Evolutionary conservation across 2,329 filamentous ascomycete species (phyloP), one percentile per base, ranked within the genome.

Genomic region (Neopestalotiopsis clavispora): DNA sequence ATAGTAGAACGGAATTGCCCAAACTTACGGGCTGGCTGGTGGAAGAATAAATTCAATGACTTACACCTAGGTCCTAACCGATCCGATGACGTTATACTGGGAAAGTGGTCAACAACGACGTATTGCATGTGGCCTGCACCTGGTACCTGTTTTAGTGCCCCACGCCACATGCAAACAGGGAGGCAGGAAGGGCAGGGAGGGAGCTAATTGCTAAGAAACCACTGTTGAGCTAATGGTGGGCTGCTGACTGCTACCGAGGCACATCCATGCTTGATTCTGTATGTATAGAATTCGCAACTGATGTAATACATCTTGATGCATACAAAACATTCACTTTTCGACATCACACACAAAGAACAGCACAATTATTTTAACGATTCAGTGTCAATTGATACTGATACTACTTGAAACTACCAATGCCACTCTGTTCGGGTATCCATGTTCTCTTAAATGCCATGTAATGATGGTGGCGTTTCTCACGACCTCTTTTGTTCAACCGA

Each of bases 401-500:
- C 30, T 30, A 34, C 32, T 40, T 40, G 34, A 34, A 38, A 34
- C n/a, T 40, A 40, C 28, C 59, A 38, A 30, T 62, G 32, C 34
- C 59, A 52, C 45, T 52, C 45, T 52, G 45, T 52, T 38, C 28
- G 59, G 30, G 59, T 34, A 62, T 62, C 59, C 59, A 34, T 62
- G 34, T 38, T 57, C 38, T 68, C 60, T 23, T 68, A 59, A 38
- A 49, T 38, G 45, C 45, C 38, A 56, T 49, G 49, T 42, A 38
- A 64, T 52, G 65, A 65, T 45, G 57, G 56, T 30, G 62, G 49
- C 42, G 57, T 58, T 45, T 42, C 45, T 63, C 42, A 13, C 38
- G 38, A 42, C 32, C 45, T 64, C 58, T 65, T 64, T 61, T 68
- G 61, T 38, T 49, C 63, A 40, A 38, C 67, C 67, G 62, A 64